phyloP scores from a whole-genome alignment of 352 stramenopile species.

The Globisporangium parvum region DNA sequence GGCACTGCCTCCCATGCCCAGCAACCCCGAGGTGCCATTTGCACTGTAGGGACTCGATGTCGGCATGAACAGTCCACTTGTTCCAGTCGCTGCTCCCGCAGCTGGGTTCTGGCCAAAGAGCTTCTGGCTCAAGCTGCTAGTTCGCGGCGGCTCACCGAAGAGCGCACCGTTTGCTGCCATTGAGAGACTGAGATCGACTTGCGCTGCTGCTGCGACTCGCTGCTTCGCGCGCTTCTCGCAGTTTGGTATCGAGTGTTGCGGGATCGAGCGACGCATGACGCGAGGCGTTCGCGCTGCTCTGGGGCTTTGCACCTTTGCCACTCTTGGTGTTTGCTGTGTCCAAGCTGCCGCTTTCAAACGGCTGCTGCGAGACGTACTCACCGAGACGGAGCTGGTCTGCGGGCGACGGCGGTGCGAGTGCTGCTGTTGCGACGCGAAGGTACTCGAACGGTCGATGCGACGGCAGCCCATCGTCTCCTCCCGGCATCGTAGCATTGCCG shows the following conservation, averaged over 20 bases:
- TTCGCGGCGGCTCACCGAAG: background rate
- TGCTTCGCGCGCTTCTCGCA: slow-evolving; percentile 6
- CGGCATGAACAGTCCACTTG: background rate
- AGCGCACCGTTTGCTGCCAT: slow-evolving; percentile 5
- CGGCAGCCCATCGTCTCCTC: background rate
- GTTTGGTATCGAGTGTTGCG: slow-evolving; percentile 9
- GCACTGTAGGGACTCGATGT: background rate
- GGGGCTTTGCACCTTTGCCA: background rate
- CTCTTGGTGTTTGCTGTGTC: slow-evolving; percentile 4
- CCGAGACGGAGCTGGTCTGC: slow-evolving; percentile 19
- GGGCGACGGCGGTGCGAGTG: slow-evolving; percentile 6
- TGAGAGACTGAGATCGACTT: slow-evolving; percentile 14
- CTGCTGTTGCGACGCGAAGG: slow-evolving; percentile 20
- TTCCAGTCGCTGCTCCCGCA: background rate
- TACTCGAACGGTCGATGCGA: slow-evolving; percentile 15
- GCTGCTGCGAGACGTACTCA: slow-evolving; percentile 15
- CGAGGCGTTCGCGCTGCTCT: background rate
- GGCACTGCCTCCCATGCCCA: background rate
- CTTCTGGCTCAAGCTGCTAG: slow-evolving; percentile 24
- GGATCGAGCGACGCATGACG: slow-evolving; percentile 21
- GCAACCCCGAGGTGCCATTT: slow-evolving; percentile 5
- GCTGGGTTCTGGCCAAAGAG: slow-evolving; percentile 13
- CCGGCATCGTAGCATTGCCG: background rate
- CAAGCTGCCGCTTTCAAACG: slow-evolving; percentile 1
- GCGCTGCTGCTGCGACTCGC: background rate